Base-by-base conservation (phyloP, 1,284 basidiomycete species). In the Chiua sp. region DNA sequence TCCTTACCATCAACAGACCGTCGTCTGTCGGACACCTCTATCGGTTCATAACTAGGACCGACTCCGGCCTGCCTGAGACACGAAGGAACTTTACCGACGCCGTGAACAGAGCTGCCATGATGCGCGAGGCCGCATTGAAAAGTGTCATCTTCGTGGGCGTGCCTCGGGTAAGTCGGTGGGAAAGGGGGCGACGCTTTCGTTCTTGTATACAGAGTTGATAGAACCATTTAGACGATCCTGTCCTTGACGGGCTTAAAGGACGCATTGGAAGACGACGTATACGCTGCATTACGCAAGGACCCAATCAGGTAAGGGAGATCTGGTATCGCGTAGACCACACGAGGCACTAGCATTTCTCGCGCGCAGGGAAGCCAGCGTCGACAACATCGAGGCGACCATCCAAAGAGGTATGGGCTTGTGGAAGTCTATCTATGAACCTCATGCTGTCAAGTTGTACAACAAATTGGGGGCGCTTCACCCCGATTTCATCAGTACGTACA, bases 91-190 rank as follows among this genome's bases (percentile, higher is more conserved):
- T 87, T 59, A 69, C 80, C 62, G 81, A 82, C 55, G 83, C 84
- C 56, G 80, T 90, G 63, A 84, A 85, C 72, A 88, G 85, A 67
- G 93, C 92, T 65, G 91, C 87, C 63, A 75, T 96, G 67, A 96
- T 98, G 87, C 86, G 97, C 55, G 97, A 99, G 80, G 87, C 92
- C 12, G 94, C 94, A 7, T 75, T 99, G 73, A 98, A 99, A 79
- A 96, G 93, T 69, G 89, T 91, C 71, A 93, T 96, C 65, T 96
- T 98, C 75, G 87, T 94, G 64, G 96, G 96, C 47, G 94, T 97
- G 58, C 94, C 94, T 65, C 86, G 93, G 76, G 92, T 94, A 63
- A 66, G 62, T 68, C 16, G 23, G 46, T 42, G 52, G 28, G 42
- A 28, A 46, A 56, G 46, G 50, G 37, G 42, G 22, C 54, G 30